A percentile compares a stretch with the other conserved stretches of the same genome.
These are phyloP conservation scores for Apium graveolens DNA, from an alignment of 129 eudicot genomes.

Conservation along the genomic window DNA sequence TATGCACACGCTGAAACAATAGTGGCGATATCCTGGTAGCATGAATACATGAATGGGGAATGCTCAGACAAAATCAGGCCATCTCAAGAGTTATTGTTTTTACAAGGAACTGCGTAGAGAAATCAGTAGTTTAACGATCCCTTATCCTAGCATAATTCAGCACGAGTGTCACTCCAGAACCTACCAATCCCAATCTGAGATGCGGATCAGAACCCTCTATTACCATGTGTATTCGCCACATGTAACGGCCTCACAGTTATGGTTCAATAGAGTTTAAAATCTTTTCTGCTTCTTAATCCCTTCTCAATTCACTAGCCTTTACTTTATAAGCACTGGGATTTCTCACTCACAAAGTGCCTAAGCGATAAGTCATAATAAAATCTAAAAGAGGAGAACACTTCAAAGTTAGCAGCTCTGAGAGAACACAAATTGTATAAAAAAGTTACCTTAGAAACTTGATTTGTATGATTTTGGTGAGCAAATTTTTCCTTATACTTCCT, in stretches of 20 bases:
- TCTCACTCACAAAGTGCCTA: background rate
- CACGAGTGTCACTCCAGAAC: background rate
- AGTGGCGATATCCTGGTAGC: background rate
- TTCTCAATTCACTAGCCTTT: background rate
- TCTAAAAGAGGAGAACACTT: background rate
- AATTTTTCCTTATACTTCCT: conserved; percentile 80
- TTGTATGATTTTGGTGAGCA: conserved; percentile 44
- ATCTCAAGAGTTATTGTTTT: background rate
- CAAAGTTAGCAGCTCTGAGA: background rate
- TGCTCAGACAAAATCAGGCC: background rate
- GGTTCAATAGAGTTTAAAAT: background rate
- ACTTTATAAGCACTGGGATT: background rate
- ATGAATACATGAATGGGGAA: background rate
- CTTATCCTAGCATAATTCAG: background rate
- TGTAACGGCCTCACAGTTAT: background rate
- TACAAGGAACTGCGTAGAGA: background rate
- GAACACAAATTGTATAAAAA: background rate
- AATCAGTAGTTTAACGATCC: background rate
- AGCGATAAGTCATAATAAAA: background rate
- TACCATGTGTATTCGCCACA: background rate
- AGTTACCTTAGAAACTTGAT: conserved; percentile 53
- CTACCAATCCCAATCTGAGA: background rate
- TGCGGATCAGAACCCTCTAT: background rate
- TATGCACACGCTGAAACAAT: background rate
- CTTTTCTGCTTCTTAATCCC: background rate